phyloP scores from a whole-genome alignment of 1,139 yeast species.

The Yamadazyma trypodendri region DNA sequence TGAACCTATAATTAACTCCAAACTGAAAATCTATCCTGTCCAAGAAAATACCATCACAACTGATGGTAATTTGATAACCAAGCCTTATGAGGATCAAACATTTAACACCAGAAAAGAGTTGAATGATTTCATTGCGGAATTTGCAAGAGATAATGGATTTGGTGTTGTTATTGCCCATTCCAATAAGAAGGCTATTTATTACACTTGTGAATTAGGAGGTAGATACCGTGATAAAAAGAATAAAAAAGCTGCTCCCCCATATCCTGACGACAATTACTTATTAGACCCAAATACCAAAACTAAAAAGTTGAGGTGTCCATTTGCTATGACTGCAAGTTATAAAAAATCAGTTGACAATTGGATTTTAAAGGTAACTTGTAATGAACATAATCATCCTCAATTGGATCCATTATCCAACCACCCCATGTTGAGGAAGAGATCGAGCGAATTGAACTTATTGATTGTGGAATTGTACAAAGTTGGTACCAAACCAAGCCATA shows the following conservation, averaged over 20 bases:
- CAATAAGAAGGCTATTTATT: conserved; percentile 57
- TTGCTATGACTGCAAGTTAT: conserved; percentile 56
- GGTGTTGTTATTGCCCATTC: conserved; percentile 62
- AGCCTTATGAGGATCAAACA: conserved; percentile 55
- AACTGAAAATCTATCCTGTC: conserved; percentile 48
- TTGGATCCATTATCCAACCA: conserved; percentile 56
- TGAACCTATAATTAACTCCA: conserved; percentile 46
- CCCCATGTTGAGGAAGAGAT: conserved; percentile 57
- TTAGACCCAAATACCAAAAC: conserved; percentile 48
- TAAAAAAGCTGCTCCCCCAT: conserved; percentile 25
- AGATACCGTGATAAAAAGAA: conserved; percentile 54
- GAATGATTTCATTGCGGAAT: conserved; percentile 55
- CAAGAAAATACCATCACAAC: conserved; percentile 48
- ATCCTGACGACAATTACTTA: conserved; percentile 36
- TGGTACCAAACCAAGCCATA: conserved; percentile 59
- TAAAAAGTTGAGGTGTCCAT: conserved; percentile 56
- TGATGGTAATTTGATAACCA: conserved; percentile 52
- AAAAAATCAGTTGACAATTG: conserved; percentile 50
- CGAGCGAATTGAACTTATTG: conserved; percentile 51
- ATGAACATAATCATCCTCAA: conserved; percentile 60
- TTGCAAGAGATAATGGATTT: conserved; percentile 58
- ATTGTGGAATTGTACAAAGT: conserved; percentile 53
- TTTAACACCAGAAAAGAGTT: conserved; percentile 51
- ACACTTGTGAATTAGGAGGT: conserved; percentile 62
- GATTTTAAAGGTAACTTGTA: conserved; percentile 55